These are phyloP conservation scores for Orbilia javanica DNA, from an alignment of 2,329 filamentous ascomycete genomes.

Conservation along the genomic window DNA sequence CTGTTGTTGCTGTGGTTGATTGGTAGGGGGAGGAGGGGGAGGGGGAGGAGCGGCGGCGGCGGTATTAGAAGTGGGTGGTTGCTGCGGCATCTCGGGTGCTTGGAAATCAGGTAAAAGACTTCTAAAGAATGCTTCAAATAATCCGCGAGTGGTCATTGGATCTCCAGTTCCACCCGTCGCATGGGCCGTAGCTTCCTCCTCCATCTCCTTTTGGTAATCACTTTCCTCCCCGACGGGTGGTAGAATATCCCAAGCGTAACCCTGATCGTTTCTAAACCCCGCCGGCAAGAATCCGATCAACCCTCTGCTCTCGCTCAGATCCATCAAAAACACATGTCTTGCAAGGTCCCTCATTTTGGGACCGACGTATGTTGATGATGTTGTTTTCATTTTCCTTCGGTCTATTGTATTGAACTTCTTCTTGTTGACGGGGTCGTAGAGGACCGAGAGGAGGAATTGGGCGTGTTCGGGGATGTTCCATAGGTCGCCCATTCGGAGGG, in stretches of 20 bases:
- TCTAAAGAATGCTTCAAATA: conserved; percentile 51
- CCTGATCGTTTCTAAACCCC: conserved; percentile 73
- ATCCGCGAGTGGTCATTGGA: background rate
- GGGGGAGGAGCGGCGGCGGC: no score
- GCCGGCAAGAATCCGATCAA: conserved; percentile 79
- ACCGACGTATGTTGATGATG: conserved; percentile 66
- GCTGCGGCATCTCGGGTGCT: background rate
- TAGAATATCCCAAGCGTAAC: conserved; percentile 84
- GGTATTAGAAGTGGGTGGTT: background rate
- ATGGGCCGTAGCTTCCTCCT: background rate
- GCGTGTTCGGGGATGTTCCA: conserved; percentile 85
- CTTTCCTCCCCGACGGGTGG: conserved; percentile 72
- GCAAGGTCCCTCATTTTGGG: conserved; percentile 71
- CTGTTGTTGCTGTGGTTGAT: conserved; percentile 1
- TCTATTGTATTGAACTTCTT: conserved; percentile 65
- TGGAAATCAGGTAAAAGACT: conserved; percentile 49
- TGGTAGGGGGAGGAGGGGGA: no score
- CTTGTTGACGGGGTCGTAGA: conserved; percentile 49
- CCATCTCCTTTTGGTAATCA: conserved; percentile 58
- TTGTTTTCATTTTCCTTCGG: conserved; percentile 65
- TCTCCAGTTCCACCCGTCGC: background rate
- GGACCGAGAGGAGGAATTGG: conserved; percentile 73
- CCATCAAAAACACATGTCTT: conserved; percentile 82
- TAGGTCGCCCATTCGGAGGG: conserved; percentile 80
- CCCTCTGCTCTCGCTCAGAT: conserved; percentile 70